phyloP scores from a whole-genome alignment of 345 rosid species.

The Arabis hirsuta region DNA sequence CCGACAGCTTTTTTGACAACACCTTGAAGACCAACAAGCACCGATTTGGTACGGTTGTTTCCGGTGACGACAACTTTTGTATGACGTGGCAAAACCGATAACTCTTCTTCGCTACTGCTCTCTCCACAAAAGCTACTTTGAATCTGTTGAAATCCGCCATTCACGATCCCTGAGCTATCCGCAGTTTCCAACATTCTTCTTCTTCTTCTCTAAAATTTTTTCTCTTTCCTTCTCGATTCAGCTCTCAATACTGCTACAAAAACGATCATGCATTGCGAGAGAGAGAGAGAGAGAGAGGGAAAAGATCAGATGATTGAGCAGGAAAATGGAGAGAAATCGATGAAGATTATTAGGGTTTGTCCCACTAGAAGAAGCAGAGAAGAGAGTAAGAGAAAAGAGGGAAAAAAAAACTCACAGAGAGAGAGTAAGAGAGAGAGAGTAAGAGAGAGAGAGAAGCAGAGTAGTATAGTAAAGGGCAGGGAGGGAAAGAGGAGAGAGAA shows the following conservation, averaged over 20 bases:
- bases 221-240: conserved; percentile 21
- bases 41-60: conserved; percentile 94
- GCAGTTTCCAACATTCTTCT: conserved; percentile 70
- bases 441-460: conserved; percentile 45
- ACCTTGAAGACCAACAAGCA: conserved; percentile 92
- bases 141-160: conserved; percentile 70
- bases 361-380: conserved; percentile 56
- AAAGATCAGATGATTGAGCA: conserved; percentile 35
- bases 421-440: conserved; percentile 31
- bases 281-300: conserved; percentile 29
- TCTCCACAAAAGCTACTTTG: conserved; percentile 72
- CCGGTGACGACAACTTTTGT: conserved; percentile 95
- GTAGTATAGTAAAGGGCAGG: conserved; percentile 21
- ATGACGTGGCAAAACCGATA: conserved; percentile 92
- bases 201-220: background rate
- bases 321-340: conserved; percentile 29
- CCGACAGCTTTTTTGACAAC: conserved; percentile 98
- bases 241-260: conserved; percentile 34
- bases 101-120: conserved; percentile 94
- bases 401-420: background rate
- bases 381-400: conserved; percentile 26
- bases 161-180: conserved; percentile 65
- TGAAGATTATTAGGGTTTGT: conserved; percentile 48
- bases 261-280: conserved; percentile 65
- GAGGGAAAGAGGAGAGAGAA: conserved; percentile 54